Base-by-base conservation (phyloP, 768 basidiomycete species). In the Suillus bovinus region DNA sequence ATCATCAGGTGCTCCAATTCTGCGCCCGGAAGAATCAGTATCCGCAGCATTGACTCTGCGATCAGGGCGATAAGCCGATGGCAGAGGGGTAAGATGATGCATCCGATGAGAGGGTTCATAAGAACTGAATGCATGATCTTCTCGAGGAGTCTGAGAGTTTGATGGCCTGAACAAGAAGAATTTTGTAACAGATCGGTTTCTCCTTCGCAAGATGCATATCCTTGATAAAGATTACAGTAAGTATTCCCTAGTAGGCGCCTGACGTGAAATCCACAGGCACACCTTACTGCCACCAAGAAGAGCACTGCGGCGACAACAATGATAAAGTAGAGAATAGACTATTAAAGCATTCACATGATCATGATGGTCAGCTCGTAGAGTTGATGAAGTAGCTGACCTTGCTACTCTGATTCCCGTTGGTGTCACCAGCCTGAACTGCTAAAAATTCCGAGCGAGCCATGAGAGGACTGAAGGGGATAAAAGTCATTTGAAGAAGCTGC, bases 21-120 rank as follows among this genome's bases (percentile, higher is more conserved):
- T 70, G 54, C 83, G 77, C 17, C 83, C 83, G 10, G 64, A 66
- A 20, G 67, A 72, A 64, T 82, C 82, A 0, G 71, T 74, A 63
- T 82, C 81, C 0, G 68, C 65, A 0, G 77, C 78, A 46, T 64
- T 74, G 3, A 76, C 70, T 39, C 69, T 71, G 46, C 66, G 64
- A 50, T 67, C 65, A 9, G 62, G 62, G 60, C 13, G 71, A 64
- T 64, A 67, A 13, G 61, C 69, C n/a, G 68, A 64, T 54, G 68
- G 72, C 2, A 67, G 59, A 39, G 65, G 66, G 1, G 68, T n/a
- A 22, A 74, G 41, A 16, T 63, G 66, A 14, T 63, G 67, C 54
- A 68, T 36, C 7, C 65, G 65, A 22, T 42, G 16, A 36, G 61
- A 53, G 24, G 57, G 64, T 27, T 58, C 68, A 47, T 66, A 47